Percentiles rank a stretch among this genome's conserved stretches.
Conservation (phyloP, 2,329 filamentous ascomycete genomes). For the Colletotrichum sp. region DNA sequence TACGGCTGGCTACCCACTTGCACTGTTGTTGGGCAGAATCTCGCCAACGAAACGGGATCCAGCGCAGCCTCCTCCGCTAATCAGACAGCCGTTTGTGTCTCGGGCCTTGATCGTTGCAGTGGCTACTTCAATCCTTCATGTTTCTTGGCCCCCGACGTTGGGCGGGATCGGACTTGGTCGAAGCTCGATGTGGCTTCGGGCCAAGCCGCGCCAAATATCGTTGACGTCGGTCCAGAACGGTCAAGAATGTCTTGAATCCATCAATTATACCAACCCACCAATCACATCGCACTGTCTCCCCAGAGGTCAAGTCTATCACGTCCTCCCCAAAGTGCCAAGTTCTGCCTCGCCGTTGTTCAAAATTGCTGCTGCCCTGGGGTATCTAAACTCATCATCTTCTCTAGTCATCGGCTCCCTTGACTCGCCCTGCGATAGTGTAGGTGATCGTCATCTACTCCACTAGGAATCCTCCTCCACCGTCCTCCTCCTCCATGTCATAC, state of each 20-base stretch:
- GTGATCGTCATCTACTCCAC: constrained; percentile 32
- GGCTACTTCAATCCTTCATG: not conserved
- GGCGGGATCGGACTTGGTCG: not conserved
- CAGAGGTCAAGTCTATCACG: not conserved
- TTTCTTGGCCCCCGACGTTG: not conserved
- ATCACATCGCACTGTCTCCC: not conserved
- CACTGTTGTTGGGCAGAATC: not conserved
- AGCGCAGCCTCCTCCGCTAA: not conserved
- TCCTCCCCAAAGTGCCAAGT: not conserved
- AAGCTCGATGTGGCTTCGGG: not conserved
- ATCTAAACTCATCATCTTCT: not conserved
- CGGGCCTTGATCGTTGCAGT: not conserved
- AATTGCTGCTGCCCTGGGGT: not conserved
- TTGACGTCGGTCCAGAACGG: not conserved
- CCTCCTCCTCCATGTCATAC: constrained; percentile 47
- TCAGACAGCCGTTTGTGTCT: not conserved
- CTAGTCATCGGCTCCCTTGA: not conserved
- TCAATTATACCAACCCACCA: not conserved
- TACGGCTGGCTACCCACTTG: not conserved
- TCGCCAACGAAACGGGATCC: not conserved
- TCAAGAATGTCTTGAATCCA: not conserved
- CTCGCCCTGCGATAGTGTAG: not conserved
- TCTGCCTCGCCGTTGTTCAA: not conserved
- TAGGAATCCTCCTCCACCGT: constrained; percentile 51
- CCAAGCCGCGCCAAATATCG: not conserved